Evolutionary conservation across 1,284 basidiomycete genomes (phyloP).

Genomic region (Porodaedalea pini): DNA sequence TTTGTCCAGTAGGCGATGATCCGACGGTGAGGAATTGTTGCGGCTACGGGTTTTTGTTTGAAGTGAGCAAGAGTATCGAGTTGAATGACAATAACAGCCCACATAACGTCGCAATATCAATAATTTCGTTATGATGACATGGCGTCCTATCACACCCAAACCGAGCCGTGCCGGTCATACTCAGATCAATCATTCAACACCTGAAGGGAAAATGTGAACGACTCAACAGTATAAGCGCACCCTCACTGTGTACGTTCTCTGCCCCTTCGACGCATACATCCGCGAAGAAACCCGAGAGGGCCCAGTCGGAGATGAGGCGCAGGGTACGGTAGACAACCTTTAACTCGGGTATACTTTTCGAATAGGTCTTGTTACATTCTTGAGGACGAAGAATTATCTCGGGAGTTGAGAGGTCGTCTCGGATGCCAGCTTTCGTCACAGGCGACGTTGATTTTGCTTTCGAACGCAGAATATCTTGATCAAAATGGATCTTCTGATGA

Average conservation of each 20-base stretch:
- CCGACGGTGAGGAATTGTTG: slow-evolving; percentile 56
- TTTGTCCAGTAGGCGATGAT: slow-evolving; percentile 77
- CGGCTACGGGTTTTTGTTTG: slow-evolving; percentile 32
- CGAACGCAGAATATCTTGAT: too few relatives aligned
- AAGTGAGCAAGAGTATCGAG: not conserved
- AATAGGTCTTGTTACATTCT: too few relatives aligned
- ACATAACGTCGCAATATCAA: slow-evolving; percentile 52
- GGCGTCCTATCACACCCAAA: slow-evolving; percentile 40
- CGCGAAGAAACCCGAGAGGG: slow-evolving; percentile 63
- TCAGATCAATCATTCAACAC: not conserved
- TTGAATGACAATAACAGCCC: slow-evolving; percentile 20
- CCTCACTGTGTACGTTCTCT: slow-evolving; percentile 54
- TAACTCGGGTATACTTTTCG: not conserved
- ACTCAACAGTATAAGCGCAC: slow-evolving; percentile 58
- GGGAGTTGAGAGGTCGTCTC: too few relatives aligned
- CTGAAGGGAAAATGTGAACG: slow-evolving; percentile 16
- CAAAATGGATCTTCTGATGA: too few relatives aligned
- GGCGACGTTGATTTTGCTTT: too few relatives aligned
- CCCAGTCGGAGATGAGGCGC: slow-evolving; percentile 62
- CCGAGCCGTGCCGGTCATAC: not conserved
- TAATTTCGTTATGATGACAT: slow-evolving; percentile 69
- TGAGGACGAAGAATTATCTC: too few relatives aligned
- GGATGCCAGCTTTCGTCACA: too few relatives aligned
- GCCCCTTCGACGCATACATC: slow-evolving; percentile 61
- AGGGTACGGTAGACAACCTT: slow-evolving; percentile 55